These are phyloP conservation scores for Ophiostoma angusticollis DNA, from an alignment of 2,329 filamentous ascomycete species.

Conservation along the genomic window DNA sequence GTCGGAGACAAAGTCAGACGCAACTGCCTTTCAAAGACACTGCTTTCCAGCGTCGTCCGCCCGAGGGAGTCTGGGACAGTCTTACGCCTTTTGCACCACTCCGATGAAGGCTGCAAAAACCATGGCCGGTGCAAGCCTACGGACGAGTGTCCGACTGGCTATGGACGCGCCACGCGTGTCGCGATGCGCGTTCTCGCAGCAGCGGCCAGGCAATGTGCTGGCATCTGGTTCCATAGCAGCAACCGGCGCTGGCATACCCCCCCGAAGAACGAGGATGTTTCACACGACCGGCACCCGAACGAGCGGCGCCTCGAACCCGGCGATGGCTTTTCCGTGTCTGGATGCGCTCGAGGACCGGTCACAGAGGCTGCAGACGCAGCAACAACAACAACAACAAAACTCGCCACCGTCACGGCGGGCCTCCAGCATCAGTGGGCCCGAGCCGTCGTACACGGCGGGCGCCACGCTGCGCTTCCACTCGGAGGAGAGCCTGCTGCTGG, in stretches of 20 bases:
- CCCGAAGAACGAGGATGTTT: no score
- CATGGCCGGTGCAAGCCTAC: not conserved
- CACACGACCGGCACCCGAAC: constrained; percentile 15
- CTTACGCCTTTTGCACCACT: not conserved
- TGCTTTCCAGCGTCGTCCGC: no score
- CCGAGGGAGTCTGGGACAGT: no score
- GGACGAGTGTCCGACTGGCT: not conserved
- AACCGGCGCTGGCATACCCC: no score
- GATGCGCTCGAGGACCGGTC: constrained; percentile 72
- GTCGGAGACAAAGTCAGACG: no score
- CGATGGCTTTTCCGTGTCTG: constrained; percentile 81
- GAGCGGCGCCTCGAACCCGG: constrained; percentile 56
- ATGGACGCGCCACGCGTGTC: not conserved
- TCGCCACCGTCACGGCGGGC: not conserved
- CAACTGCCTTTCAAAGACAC: no score
- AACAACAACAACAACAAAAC: not conserved
- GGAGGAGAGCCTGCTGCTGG: constrained; percentile 61
- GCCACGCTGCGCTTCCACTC: constrained; percentile 69
- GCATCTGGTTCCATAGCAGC: no score
- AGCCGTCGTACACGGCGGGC: constrained; percentile 87
- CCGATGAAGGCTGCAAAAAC: constrained; percentile 5
- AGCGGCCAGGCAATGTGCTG: not conserved
- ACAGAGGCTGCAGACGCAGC: constrained; percentile 2
- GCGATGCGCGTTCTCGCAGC: not conserved
- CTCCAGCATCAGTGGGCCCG: constrained; percentile 57